Conservation (phyloP, 192 early-diverging fungal genomes). For the Phlyctochytrium bullatum region DNA sequence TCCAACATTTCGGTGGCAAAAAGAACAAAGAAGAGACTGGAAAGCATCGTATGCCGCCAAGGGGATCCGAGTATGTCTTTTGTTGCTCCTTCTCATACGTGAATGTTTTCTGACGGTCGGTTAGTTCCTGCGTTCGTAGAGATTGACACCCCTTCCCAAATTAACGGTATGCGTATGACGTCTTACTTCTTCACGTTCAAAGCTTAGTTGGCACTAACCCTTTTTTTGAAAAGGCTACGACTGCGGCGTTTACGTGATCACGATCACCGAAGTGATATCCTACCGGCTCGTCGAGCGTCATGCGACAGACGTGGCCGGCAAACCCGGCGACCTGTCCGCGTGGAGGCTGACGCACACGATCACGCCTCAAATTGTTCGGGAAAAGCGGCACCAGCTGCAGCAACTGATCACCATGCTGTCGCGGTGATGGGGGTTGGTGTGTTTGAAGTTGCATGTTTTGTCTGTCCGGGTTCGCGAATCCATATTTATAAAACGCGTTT, state of each 20-base stretch:
- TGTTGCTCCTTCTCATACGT: no score
- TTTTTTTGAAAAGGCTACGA: slow-evolving; percentile 13
- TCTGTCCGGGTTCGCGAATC: no score
- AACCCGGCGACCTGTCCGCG: no score
- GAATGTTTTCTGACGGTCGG: no score
- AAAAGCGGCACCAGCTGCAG: no score
- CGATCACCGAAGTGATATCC: slow-evolving; percentile 18
- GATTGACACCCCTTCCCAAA: slow-evolving; percentile 19
- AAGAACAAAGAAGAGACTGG: not conserved
- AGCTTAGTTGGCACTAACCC: not conserved
- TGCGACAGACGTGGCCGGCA: no score
- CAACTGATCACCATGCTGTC: no score
- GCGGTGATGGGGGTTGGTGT: no score
- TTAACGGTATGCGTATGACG: slow-evolving; percentile 7
- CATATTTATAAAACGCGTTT: no score
- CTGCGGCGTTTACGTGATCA: slow-evolving; percentile 27
- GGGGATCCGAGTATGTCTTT: not conserved
- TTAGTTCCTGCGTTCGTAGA: slow-evolving; percentile 6
- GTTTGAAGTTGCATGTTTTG: no score
- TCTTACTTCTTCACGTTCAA: not conserved
- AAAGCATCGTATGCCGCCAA: not conserved
- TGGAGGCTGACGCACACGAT: no score
- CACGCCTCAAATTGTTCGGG: no score
- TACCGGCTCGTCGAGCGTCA: not conserved
- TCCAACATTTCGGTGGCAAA: not conserved